Evolutionary conservation across 805 yeast species (phyloP).

Genomic region (Candida oleophila): DNA sequence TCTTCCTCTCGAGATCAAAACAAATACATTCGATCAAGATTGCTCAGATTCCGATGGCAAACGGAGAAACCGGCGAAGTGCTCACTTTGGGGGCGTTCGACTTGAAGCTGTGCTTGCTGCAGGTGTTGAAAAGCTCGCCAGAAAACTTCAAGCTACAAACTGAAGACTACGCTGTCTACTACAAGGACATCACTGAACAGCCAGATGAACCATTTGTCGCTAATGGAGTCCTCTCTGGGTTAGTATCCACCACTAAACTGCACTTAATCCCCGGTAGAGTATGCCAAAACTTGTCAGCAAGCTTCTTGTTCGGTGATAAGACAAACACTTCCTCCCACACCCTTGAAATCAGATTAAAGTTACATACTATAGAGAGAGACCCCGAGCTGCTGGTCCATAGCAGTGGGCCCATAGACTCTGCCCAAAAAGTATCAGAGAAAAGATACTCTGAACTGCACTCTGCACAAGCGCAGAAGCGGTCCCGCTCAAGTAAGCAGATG

Average conservation of each 20-base stretch:
- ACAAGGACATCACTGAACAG: constrained; percentile 46
- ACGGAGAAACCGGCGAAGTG: constrained; percentile 21
- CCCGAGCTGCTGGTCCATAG: constrained; percentile 10
- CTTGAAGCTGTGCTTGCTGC: constrained; percentile 36
- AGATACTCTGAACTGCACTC: constrained; percentile 9
- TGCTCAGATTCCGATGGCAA: constrained; percentile 33
- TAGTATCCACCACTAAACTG: constrained; percentile 23
- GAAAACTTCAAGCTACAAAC: constrained; percentile 39
- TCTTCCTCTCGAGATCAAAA: constrained; percentile 40
- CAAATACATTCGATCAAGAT: constrained; percentile 33
- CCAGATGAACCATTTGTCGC: constrained; percentile 49
- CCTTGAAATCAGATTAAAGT: constrained; percentile 54
- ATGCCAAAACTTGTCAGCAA: constrained; percentile 54
- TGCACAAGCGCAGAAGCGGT: constrained; percentile 6
- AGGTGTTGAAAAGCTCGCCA: constrained; percentile 38
- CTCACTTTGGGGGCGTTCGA: constrained; percentile 44
- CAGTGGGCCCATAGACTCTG: constrained; percentile 5
- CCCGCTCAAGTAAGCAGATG: constrained; percentile 8
- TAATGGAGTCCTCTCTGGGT: constrained; percentile 36
- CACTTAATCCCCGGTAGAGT: constrained; percentile 51
- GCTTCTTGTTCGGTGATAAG: constrained; percentile 38
- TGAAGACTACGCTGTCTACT: constrained; percentile 46
- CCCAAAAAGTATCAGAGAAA: constrained; percentile 4
- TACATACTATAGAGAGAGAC: constrained; percentile 36
- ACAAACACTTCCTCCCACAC: constrained; percentile 44